Conservation (phyloP, 2,329 filamentous ascomycete species). For the Coleophoma cylindrospora region DNA sequence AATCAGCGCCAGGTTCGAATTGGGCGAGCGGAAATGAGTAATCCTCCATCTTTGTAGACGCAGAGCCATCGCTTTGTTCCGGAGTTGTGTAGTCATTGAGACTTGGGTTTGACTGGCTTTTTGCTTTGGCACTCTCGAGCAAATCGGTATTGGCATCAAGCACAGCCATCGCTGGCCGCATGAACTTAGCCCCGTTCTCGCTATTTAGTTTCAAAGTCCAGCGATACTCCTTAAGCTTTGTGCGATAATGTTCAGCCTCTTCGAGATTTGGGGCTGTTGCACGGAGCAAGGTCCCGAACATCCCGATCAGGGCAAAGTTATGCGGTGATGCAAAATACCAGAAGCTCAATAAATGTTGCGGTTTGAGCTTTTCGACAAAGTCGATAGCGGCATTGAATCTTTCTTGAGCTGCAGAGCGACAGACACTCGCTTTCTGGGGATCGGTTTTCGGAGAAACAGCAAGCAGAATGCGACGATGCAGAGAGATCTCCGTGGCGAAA, state of each 20-base stretch:
- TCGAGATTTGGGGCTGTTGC: slow-evolving; percentile 15
- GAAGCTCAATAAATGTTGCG: slow-evolving; percentile 39
- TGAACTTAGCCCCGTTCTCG: slow-evolving; percentile 19
- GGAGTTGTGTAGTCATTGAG: background rate
- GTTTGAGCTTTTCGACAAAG: slow-evolving; percentile 35
- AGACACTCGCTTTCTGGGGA: slow-evolving; percentile 16
- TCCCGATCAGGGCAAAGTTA: slow-evolving; percentile 36
- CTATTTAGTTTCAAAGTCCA: slow-evolving; percentile 23
- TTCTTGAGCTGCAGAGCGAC: slow-evolving; percentile 29
- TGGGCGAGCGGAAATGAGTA: slow-evolving; percentile 5
- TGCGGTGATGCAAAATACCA: slow-evolving; percentile 40
- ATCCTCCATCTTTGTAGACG: slow-evolving; percentile 1
- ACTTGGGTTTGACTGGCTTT: background rate
- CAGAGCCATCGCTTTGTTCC: slow-evolving; percentile 1
- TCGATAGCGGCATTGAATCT: slow-evolving; percentile 35
- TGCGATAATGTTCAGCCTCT: slow-evolving; percentile 17
- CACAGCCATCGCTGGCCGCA: slow-evolving; percentile 19
- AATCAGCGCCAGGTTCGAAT: slow-evolving; percentile 5
- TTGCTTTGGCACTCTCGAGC: slow-evolving; percentile 7
- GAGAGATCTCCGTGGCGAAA: slow-evolving; percentile 44
- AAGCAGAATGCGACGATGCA: slow-evolving; percentile 44
- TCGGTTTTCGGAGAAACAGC: slow-evolving; percentile 27
- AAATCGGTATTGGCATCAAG: slow-evolving; percentile 19
- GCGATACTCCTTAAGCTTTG: slow-evolving; percentile 19
- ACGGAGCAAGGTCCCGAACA: slow-evolving; percentile 33